Conservation (phyloP, 73 alveolate genomes). For the Diophrys sp. region DNA sequence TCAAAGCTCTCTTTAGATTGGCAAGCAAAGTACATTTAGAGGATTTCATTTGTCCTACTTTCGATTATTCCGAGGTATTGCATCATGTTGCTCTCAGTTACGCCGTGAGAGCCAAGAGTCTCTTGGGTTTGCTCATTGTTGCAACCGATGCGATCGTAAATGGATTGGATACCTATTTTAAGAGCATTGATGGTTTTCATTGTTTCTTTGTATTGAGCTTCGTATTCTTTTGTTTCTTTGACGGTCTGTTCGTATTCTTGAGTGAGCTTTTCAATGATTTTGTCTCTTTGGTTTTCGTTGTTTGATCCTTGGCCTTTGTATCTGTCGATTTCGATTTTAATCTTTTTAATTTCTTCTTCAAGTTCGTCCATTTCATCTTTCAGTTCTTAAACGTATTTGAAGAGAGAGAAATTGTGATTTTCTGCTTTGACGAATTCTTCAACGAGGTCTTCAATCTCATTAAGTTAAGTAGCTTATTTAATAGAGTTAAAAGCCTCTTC, state of each 20-base stretch:
- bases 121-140: constrained; percentile 51
- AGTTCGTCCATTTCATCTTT: constrained; percentile 80
- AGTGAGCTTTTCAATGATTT: constrained; percentile 54
- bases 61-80: constrained; percentile 71
- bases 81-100: constrained; percentile 68
- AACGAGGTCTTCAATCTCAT: constrained; percentile 57
- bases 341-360: constrained; percentile 71
- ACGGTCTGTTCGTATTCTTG: constrained; percentile 64
- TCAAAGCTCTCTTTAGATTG: constrained; percentile 30
- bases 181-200: constrained; percentile 70
- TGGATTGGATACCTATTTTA: constrained; percentile 60
- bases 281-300: constrained; percentile 46
- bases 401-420: constrained; percentile 57
- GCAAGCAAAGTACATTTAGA: constrained; percentile 68
- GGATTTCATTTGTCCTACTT: constrained; percentile 65
- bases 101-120: constrained; percentile 56
- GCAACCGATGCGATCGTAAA: constrained; percentile 70
- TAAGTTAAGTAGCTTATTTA: constrained; percentile 59
- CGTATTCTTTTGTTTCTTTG: constrained; percentile 75
- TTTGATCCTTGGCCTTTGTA: constrained; percentile 23
- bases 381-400: constrained; percentile 80
- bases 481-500: constrained; percentile 63
- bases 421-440: constrained; percentile 67
- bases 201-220: constrained; percentile 70
- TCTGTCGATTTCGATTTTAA: constrained; percentile 47